Evolutionary conservation across 2,329 filamentous ascomycete genomes (phyloP).

Genomic region (Scopulariopsis brevicaulis): DNA sequence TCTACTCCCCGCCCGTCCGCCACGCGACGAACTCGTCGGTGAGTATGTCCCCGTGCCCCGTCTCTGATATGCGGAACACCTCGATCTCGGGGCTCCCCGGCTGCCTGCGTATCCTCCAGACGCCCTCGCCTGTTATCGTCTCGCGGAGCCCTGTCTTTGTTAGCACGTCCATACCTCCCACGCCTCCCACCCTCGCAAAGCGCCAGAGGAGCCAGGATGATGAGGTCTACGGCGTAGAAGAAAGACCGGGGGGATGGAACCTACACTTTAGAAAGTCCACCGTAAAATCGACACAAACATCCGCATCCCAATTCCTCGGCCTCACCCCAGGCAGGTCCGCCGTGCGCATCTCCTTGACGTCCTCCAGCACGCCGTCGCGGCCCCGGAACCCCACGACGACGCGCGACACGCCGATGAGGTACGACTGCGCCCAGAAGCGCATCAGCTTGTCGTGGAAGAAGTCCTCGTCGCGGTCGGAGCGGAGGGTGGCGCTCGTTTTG

Average conservation of each 20-base stretch:
- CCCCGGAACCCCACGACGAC: slow-evolving; percentile 85
- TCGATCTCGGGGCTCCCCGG: slow-evolving; percentile 57
- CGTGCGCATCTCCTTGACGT: slow-evolving; percentile 71
- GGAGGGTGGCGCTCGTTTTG: slow-evolving; percentile 74
- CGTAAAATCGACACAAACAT: slow-evolving; percentile 87
- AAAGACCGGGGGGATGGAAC: slow-evolving; percentile 15
- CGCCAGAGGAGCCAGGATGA: neutral
- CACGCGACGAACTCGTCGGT: slow-evolving; percentile 70
- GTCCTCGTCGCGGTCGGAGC: slow-evolving; percentile 53
- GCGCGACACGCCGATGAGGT: slow-evolving; percentile 82
- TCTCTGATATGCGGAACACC: slow-evolving; percentile 61
- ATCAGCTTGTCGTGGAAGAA: slow-evolving; percentile 84
- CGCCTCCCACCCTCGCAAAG: neutral
- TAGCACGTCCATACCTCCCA: neutral
- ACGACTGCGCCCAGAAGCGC: slow-evolving; percentile 96
- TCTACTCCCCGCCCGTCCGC: slow-evolving; percentile 38
- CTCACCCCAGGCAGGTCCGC: slow-evolving; percentile 67
- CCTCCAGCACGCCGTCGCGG: slow-evolving; percentile 53
- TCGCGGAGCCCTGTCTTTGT: slow-evolving; percentile 40
- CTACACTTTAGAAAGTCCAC: slow-evolving; percentile 65
- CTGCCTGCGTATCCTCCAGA: slow-evolving; percentile 67
- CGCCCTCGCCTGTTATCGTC: slow-evolving; percentile 55
- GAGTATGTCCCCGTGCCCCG: slow-evolving; percentile 65
- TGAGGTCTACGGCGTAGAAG: neutral
- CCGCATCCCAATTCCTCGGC: slow-evolving; percentile 76